A percentile compares a stretch with the other conserved stretches of the same genome.
Evolutionary conservation across 495 filamentous ascomycete genomes (phyloP).

Genomic region (Daldinia decipiens): DNA sequence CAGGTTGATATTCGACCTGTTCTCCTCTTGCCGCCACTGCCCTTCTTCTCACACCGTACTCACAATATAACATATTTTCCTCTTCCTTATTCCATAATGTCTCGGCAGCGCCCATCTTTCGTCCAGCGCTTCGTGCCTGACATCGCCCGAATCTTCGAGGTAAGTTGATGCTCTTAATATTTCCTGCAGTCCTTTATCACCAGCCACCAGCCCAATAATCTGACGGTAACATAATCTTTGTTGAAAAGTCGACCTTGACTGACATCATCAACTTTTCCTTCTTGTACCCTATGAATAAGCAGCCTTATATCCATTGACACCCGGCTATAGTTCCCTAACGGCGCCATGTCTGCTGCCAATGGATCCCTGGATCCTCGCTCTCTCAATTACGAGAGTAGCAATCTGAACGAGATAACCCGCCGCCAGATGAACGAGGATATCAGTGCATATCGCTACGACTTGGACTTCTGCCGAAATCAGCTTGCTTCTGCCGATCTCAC

Average conservation of each 20-base stretch:
- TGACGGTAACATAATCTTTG: background rate
- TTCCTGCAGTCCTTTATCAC: background rate
- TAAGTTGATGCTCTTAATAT: conserved; percentile 9
- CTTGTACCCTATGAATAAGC: background rate
- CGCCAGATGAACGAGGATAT: conserved; percentile 58
- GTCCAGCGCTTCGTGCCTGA: conserved; percentile 37
- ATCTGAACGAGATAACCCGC: conserved; percentile 53
- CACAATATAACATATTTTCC: conserved; percentile 1
- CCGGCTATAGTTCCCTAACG: conserved; percentile 19
- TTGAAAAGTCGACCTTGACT: background rate
- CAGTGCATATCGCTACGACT: conserved; percentile 53
- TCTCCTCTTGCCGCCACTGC: background rate
- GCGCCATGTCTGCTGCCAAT: conserved; percentile 16
- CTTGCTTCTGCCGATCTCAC: conserved; percentile 50
- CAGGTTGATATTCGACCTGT: background rate
- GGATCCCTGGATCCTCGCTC: conserved; percentile 18
- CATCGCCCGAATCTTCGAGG: conserved; percentile 32
- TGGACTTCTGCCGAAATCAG: conserved; percentile 51
- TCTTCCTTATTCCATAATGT: conserved; percentile 9
- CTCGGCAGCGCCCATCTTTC: conserved; percentile 20
- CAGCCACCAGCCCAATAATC: background rate
- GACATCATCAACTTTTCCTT: background rate
- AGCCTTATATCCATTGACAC: background rate
- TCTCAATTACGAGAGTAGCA: conserved; percentile 42
- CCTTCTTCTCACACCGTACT: background rate